Evolutionary conservation across 2,329 filamentous ascomycete species (phyloP).

Genomic region (Aspergillus hortae): DNA sequence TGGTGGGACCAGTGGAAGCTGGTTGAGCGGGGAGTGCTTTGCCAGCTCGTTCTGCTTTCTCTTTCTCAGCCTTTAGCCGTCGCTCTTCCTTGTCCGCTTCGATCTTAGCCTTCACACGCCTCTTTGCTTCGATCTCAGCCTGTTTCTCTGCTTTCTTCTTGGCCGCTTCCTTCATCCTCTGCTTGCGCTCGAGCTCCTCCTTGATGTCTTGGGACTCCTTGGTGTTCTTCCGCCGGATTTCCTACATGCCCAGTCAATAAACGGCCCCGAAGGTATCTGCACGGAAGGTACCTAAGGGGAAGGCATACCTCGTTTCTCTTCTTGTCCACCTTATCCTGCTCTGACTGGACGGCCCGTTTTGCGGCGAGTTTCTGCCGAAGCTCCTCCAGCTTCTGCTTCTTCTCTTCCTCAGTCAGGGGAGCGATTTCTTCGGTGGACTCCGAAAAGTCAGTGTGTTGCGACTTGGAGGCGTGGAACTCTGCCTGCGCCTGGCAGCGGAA

Average conservation of each 20-base stretch:
- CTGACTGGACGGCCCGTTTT: slow-evolving; percentile 66
- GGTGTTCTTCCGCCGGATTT: slow-evolving; percentile 80
- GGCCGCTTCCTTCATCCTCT: slow-evolving; percentile 86
- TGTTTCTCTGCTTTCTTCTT: slow-evolving; percentile 84
- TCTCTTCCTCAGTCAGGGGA: slow-evolving; percentile 87
- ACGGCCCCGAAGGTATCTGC: neutral
- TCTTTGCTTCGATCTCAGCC: slow-evolving; percentile 80
- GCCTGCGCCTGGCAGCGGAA: slow-evolving; percentile 79
- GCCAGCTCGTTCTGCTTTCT: slow-evolving; percentile 85
- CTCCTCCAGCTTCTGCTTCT: slow-evolving; percentile 72
- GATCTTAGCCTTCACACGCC: slow-evolving; percentile 86
- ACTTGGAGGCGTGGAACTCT: slow-evolving; percentile 87
- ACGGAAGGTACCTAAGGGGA: neutral
- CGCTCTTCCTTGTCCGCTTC: slow-evolving; percentile 91
- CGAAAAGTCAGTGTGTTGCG: slow-evolving; percentile 84
- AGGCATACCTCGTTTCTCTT: slow-evolving; percentile 74
- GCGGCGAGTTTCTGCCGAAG: slow-evolving; percentile 67
- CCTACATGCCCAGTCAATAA: slow-evolving; percentile 29
- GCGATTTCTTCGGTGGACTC: slow-evolving; percentile 92
- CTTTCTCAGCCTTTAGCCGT: slow-evolving; percentile 75
- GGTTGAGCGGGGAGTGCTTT: slow-evolving; percentile 51
- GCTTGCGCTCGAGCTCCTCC: slow-evolving; percentile 81
- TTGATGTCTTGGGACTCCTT: slow-evolving; percentile 85
- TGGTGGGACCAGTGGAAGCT: slow-evolving; percentile 41
- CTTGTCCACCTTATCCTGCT: slow-evolving; percentile 73